Evolutionary conservation across 2,329 filamentous ascomycete species (phyloP), one percentile per base, ranked within the genome.

Genomic region (Aspergillus ochraceus): DNA sequence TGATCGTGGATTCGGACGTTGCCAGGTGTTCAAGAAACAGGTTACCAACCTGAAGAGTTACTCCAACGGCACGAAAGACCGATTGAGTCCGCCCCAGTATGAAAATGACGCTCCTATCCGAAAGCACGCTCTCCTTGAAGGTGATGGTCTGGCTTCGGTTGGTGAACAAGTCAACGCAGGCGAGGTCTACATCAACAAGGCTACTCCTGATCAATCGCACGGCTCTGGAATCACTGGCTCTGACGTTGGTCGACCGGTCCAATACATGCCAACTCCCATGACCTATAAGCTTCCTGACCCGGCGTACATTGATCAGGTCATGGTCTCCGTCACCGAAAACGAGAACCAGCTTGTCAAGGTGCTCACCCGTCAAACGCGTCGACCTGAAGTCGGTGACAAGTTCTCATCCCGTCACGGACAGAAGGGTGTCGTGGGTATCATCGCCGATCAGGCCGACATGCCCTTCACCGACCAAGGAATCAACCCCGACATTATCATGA

Each of bases 401-500:
- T 99, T 99, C 79, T 97, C 93, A 0, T 99, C 95, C 54, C 91
- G 95, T 60, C 95, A 99, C 84, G 95, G 95, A 20, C 95, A 99
- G 72, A 99, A 99, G 77, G 95, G 95, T 80, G 95, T 98, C 20
- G 92, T 96, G 1, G 95, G 95, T 58, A 94, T 98, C 68, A 97
- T 99, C 60, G 92, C 94, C 19, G 91, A 97, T 63, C 94, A 98
- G 78, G 92, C 95, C 72, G 95, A 99, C 73, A 90, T 99, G 87
- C 95, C 95, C 0, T 99, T 99, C 79, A 90, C 90, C 39, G 95
- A 99, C 77, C 82, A 84, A 55, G 96, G 95, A 2, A 86, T 99
- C 66, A 89, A 88, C n/a, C 95, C 95, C 0, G 95, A 99, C 77
- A 97, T 99, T 67, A 99, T 99, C 86, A 99, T 99, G 95, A 99